phyloP scores from a whole-genome alignment of 257 asterid species.

The Ilex asprella region DNA sequence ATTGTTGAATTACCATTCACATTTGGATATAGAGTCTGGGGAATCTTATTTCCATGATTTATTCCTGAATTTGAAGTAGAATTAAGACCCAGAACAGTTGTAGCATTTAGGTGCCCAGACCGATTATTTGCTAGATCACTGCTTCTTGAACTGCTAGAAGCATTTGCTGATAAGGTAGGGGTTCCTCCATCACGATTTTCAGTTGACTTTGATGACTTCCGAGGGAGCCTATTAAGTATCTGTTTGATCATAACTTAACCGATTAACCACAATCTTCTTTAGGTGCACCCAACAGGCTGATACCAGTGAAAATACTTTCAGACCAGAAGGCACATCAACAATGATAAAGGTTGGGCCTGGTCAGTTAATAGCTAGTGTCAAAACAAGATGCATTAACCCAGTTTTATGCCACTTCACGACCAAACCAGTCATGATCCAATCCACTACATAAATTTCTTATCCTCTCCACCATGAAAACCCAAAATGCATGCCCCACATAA shows the following conservation, averaged over 20 bases:
- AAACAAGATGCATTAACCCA: too few relatives aligned
- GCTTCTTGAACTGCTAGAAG: conserved; percentile 40
- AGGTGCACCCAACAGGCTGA: conserved; percentile 11
- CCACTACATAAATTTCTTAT: conserved; percentile 21
- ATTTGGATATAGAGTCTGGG: conserved; percentile 18
- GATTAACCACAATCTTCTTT: conserved; percentile 26
- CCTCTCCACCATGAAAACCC: conserved; percentile 15
- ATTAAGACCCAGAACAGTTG: conserved; percentile 25
- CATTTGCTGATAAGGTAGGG: conserved; percentile 32
- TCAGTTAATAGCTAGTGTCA: neutral
- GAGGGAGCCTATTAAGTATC: conserved; percentile 68
- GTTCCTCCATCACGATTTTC: conserved; percentile 71
- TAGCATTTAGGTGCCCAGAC: conserved; percentile 25
- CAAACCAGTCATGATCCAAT: neutral
- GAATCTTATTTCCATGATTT: conserved; percentile 28
- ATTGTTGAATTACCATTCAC: conserved; percentile 39
- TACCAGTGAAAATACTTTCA: conserved; percentile 8
- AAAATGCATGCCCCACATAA: conserved; percentile 18
- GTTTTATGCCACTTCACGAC: too few relatives aligned
- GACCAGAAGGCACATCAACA: conserved; percentile 3
- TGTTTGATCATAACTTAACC: conserved; percentile 60
- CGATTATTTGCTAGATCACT: conserved; percentile 25
- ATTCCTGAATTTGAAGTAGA: conserved; percentile 18
- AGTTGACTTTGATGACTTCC: conserved; percentile 55
- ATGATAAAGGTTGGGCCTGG: neutral